A percentile compares a stretch with the other conserved stretches of the same genome.
These are phyloP conservation scores for Chlorella ohadii DNA, from an alignment of 139 green algal genomes.

Conservation along the genomic window DNA sequence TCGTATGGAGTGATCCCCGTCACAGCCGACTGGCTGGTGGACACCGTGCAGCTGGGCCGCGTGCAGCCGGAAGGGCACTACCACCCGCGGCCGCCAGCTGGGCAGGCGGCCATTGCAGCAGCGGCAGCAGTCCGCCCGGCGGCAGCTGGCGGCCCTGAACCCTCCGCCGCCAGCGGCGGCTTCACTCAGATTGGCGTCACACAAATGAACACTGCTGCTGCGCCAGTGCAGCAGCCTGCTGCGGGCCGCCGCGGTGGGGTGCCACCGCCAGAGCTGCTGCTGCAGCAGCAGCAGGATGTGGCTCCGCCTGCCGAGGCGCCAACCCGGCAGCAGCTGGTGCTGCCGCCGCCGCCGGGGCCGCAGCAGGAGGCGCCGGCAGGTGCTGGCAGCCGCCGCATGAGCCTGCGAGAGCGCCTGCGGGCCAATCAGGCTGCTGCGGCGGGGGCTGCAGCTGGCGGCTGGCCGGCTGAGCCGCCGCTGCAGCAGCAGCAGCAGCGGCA, in stretches of 20 bases:
- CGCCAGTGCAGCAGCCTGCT: background rate
- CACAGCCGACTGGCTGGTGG: conserved; percentile 60
- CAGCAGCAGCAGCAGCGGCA: background rate
- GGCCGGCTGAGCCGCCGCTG: background rate
- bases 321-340: conserved; percentile 12
- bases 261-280: background rate
- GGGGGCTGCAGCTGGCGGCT: background rate
- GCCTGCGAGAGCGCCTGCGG: background rate
- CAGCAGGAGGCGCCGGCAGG: background rate
- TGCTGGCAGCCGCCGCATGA: background rate
- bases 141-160: background rate
- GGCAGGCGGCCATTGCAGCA: background rate
- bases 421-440: background rate
- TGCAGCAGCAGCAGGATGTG: background rate
- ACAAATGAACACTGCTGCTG: background rate
- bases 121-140: background rate
- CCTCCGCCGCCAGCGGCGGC: background rate
- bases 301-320: too few relatives aligned
- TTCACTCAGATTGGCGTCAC: background rate
- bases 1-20: conserved; percentile 50
- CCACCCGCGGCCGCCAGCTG: background rate
- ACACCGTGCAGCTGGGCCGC: conserved; percentile 26
- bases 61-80: conserved; percentile 23
- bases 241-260: background rate
- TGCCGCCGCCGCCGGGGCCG: conserved; percentile 3